A percentile compares a stretch with the other conserved stretches of the same genome.
phyloP scores from a whole-genome alignment of 2,329 filamentous ascomycete genomes.

The Paraphaeosphaeria minitans region DNA sequence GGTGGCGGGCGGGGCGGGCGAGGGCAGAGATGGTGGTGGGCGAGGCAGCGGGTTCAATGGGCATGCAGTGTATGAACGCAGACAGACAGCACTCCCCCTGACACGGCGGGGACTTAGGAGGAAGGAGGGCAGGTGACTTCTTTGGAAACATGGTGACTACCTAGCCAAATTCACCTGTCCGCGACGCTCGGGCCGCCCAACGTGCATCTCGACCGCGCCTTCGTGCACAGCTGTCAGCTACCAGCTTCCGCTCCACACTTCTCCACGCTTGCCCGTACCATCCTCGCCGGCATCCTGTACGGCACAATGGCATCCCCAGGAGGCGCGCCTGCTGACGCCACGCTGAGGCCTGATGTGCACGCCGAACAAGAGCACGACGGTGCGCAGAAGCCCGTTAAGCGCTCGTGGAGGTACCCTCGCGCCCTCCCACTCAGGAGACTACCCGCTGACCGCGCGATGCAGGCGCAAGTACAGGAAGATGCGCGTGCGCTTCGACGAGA shows the following conservation, averaged over 20 bases:
- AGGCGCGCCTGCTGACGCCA: constrained; percentile 15
- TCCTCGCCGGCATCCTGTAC: constrained; percentile 7
- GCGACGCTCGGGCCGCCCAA: constrained; percentile 9
- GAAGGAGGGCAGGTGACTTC: constrained; percentile 10
- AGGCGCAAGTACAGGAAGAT: constrained; percentile 94
- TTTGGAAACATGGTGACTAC: background rate
- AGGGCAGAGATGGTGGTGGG: constrained; percentile 13
- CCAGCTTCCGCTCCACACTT: background rate
- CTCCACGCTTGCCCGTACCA: constrained; percentile 5
- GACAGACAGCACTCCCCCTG: constrained; percentile 5
- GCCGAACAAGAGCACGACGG: constrained; percentile 22
- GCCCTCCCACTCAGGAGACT: constrained; percentile 3
- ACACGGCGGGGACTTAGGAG: background rate
- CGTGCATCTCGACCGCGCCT: constrained; percentile 6
- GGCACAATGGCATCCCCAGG: constrained; percentile 38
- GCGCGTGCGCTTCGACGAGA: constrained; percentile 76
- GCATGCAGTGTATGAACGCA: background rate
- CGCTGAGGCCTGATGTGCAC: constrained; percentile 8
- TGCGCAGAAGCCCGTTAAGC: constrained; percentile 41
- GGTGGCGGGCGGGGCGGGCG: no score
- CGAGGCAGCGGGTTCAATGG: background rate
- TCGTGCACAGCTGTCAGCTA: no score
- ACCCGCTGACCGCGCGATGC: constrained; percentile 19
- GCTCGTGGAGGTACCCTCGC: constrained; percentile 44
- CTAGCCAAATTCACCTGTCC: background rate